These are phyloP conservation scores for Aspergillus tubingensis DNA, from an alignment of 2,329 filamentous ascomycete genomes.

Conservation along the genomic window DNA sequence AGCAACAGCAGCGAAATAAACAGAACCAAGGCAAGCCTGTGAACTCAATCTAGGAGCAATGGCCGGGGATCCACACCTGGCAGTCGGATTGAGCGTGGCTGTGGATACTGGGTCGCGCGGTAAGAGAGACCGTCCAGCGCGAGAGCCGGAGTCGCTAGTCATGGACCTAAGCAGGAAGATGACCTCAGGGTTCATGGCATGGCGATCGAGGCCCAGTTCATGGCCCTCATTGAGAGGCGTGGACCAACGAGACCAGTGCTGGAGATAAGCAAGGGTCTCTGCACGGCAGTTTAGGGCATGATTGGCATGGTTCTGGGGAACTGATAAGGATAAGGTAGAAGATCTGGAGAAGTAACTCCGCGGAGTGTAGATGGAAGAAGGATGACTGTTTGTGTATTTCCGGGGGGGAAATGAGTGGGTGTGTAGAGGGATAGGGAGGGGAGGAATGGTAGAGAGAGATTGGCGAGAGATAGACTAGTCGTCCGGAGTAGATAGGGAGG, in stretches of 20 bases:
- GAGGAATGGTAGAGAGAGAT: not conserved
- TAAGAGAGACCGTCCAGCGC: not conserved
- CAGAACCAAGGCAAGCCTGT: not conserved
- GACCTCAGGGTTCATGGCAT: conserved; percentile 10
- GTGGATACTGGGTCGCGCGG: conserved; percentile 8
- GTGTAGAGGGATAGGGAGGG: not conserved
- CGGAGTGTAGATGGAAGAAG: not conserved
- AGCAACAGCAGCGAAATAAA: not conserved
- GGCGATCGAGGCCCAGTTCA: conserved; percentile 5
- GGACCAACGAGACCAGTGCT: not conserved
- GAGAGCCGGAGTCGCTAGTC: not conserved
- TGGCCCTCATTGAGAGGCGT: not conserved
- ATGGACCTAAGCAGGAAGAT: not conserved
- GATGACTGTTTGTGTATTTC: not conserved
- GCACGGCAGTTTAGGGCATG: conserved; percentile 1
- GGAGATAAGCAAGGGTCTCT: conserved; percentile 9
- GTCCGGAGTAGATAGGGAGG: not conserved
- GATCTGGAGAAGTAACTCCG: conserved; percentile 8
- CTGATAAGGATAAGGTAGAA: conserved; percentile 3
- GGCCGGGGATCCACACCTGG: not conserved
- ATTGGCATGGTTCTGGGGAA: conserved; percentile 5
- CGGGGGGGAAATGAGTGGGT: not conserved
- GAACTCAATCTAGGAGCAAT: conserved; percentile 4
- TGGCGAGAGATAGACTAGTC: not conserved
- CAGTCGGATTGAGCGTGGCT: not conserved